phyloP scores from a whole-genome alignment of 768 basidiomycete species.

The Collybia sp. region DNA sequence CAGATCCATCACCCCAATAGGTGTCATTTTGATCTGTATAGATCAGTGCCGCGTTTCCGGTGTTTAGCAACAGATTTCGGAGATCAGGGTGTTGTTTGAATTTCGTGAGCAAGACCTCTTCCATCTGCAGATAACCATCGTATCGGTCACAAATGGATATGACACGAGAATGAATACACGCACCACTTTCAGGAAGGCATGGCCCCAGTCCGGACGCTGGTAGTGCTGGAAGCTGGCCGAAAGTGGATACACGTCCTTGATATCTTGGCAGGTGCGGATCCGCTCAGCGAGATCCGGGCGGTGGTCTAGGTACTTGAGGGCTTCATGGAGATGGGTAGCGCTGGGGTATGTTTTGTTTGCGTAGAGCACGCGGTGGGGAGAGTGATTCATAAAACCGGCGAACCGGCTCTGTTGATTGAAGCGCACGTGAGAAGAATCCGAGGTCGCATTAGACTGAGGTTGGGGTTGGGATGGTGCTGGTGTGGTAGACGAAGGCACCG shows the following conservation, averaged over 20 bases:
- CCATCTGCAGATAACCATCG: conserved; percentile 41
- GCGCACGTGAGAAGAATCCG: conserved; percentile 23
- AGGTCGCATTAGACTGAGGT: background rate
- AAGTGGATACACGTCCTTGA: conserved; percentile 32
- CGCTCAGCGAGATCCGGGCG: conserved; percentile 49
- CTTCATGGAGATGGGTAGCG: conserved; percentile 73
- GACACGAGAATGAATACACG: conserved; percentile 14
- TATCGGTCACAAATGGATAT: no score
- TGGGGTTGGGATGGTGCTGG: conserved; percentile 1
- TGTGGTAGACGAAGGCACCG: conserved; percentile 1
- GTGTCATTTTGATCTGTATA: conserved; percentile 50
- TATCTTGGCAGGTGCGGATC: conserved; percentile 39
- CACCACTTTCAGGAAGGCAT: conserved; percentile 45
- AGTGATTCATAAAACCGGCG: conserved; percentile 59
- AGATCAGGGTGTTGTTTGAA: conserved; percentile 67
- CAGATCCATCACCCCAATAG: conserved; percentile 65
- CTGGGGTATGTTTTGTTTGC: conserved; percentile 55
- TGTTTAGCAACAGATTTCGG: conserved; percentile 47
- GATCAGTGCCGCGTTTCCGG: conserved; percentile 44
- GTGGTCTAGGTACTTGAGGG: conserved; percentile 57
- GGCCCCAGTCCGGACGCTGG: conserved; percentile 53
- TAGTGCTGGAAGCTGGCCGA: conserved; percentile 18
- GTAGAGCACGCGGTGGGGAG: conserved; percentile 57
- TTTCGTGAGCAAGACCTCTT: conserved; percentile 62
- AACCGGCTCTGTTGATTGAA: conserved; percentile 38